Base-by-base conservation (phyloP, 140 eudicot genomes). In the Senecio squalidus region DNA sequence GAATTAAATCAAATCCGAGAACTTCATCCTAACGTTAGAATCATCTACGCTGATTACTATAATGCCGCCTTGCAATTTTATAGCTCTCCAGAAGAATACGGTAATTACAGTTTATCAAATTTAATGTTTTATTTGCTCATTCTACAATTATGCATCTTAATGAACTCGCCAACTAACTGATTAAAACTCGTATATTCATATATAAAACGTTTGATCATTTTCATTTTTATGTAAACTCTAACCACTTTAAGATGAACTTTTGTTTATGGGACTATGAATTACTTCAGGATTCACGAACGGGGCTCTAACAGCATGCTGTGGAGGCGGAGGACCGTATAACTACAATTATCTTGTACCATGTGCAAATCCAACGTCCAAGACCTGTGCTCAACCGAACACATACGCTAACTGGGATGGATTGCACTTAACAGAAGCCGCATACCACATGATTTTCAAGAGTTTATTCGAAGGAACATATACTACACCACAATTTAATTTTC, bases 281-380 rank as follows among this genome's bases (percentile, higher is more conserved):
- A 34, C n/a, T 36, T 40, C 73, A 85, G 87, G 95, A 52, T 59
- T 86, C 15, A 8, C 33, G n/a, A 71, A 77, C 28, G 83, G 75
- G 31, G 81, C 58, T 10, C 50, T 83, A 46, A 68, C 28, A 33
- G 85, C 92, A 11, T 86, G 92, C 58, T 86, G 95, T 51, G 93
- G 95, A 72, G 92, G 88, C 5, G 92, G 92, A 28, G 93, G 95
- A 25, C 81, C 85, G 1, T 86, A 74, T 73, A 86, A 86, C 39
- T 86, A 76, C 70, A 86, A 86, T 28, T 48, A 58, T 23, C 68
- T 81, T 14, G 92, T 84, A 26, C 8, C 21, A 6, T 43, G 49
- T 6, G 49, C 2, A 2, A 9, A 43, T 16, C 18, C 21, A n/a
- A 0, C 21, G 1, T 43, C 49, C 3, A 43, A 15, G 15, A 74